A percentile compares a stretch with the other conserved stretches of the same genome.
Conservation (phyloP, 148 eudicot genomes). For the Fallopia convolvulus region DNA sequence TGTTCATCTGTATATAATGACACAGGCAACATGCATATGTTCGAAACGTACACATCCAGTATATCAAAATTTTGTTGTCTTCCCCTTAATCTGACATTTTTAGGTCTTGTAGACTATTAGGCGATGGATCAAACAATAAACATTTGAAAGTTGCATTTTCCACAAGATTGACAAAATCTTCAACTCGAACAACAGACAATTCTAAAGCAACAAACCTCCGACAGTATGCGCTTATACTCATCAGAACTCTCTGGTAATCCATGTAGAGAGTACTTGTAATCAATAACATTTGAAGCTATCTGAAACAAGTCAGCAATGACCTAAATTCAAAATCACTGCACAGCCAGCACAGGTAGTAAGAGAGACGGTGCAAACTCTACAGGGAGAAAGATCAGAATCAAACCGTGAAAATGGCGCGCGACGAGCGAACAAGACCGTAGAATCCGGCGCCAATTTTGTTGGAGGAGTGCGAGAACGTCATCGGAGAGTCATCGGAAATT, state of each 20-base stretch:
- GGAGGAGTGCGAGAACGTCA: slow-evolving; percentile 11
- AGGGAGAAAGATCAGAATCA: slow-evolving; percentile 7
- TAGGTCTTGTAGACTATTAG: neutral
- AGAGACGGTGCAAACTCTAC: neutral
- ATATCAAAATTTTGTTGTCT: no score
- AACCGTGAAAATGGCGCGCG: slow-evolving; percentile 66
- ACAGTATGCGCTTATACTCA: slow-evolving; percentile 31
- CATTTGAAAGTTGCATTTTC: neutral
- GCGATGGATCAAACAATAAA: neutral
- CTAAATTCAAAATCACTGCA: neutral
- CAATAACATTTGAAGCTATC: slow-evolving; percentile 57
- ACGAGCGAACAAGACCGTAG: slow-evolving; percentile 53
- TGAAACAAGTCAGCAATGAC: slow-evolving; percentile 14
- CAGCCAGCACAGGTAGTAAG: neutral
- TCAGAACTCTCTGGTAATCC: slow-evolving; percentile 47
- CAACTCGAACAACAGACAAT: neutral
- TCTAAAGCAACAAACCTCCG: slow-evolving; percentile 40
- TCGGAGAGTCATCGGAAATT: slow-evolving; percentile 14
- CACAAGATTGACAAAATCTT: no score
- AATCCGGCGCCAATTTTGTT: slow-evolving; percentile 30
- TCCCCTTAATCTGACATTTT: neutral
- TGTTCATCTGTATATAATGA: neutral
- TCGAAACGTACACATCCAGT: neutral
- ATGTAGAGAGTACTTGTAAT: slow-evolving; percentile 68
- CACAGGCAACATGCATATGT: neutral